phyloP scores from a whole-genome alignment of 2,329 filamentous ascomycete genomes.

The Scopulariopsis brevicaulis region DNA sequence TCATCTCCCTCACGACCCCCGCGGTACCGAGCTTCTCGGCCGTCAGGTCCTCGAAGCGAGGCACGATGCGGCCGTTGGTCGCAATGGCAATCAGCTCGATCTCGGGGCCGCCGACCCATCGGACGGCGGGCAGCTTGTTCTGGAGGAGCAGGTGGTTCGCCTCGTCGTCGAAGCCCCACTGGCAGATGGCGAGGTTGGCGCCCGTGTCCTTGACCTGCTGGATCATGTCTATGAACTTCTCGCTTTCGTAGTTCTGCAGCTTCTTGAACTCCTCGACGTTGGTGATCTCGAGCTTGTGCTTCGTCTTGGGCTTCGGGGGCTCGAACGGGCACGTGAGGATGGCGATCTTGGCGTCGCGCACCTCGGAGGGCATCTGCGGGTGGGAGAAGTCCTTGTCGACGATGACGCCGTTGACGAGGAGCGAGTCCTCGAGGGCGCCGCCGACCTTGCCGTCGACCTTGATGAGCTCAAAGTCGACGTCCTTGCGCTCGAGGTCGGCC shows the following conservation, averaged over 20 bases:
- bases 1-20: conserved; percentile 87
- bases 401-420: conserved; percentile 95
- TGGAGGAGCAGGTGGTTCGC: conserved; percentile 95
- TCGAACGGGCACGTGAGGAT: conserved; percentile 98
- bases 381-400: conserved; percentile 99
- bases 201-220: conserved; percentile 95
- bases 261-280: conserved; percentile 98
- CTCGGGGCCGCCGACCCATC: conserved; percentile 96
- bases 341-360: conserved; percentile 89
- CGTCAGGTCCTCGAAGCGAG: conserved; percentile 88
- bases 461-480: conserved; percentile 98
- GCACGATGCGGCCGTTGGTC: conserved; percentile 95
- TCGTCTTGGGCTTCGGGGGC: conserved; percentile 98
- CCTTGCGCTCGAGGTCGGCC: conserved; percentile 87
- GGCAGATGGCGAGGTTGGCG: conserved; percentile 94
- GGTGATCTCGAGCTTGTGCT: conserved; percentile 97
- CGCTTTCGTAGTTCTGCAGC: conserved; percentile 86
- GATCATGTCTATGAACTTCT: conserved; percentile 98
- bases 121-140: conserved; percentile 88
- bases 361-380: conserved; percentile 95
- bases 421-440: conserved; percentile 80
- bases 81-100: conserved; percentile 98
- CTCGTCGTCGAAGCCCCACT: conserved; percentile 99
- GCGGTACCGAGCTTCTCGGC: conserved; percentile 84
- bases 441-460: conserved; percentile 99